phyloP scores from a whole-genome alignment of 345 rosid species.

The Moricandia moricandioides region DNA sequence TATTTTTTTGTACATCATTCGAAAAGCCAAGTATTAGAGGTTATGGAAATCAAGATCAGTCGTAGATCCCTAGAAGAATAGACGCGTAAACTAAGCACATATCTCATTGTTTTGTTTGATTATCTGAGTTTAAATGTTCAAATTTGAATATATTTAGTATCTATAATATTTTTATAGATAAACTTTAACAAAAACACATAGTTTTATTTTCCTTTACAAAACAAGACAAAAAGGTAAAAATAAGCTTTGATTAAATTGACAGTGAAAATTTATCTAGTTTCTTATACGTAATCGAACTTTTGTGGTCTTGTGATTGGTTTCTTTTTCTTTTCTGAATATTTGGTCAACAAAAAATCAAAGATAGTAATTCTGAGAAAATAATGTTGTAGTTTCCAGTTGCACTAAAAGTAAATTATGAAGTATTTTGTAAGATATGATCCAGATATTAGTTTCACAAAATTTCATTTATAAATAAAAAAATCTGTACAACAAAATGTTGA shows the following conservation, averaged over 20 bases:
- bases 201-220: background rate
- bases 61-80: background rate
- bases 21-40: background rate
- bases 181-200: background rate
- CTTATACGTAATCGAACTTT: background rate
- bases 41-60: background rate
- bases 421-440: background rate
- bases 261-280: too few relatives aligned
- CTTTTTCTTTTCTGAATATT: background rate
- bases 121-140: too few relatives aligned
- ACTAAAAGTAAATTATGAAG: too few relatives aligned
- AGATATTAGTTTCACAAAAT: too few relatives aligned
- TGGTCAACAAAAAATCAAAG: background rate
- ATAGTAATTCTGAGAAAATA: background rate
- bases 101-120: background rate
- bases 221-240: background rate
- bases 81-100: background rate
- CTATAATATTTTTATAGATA: background rate
- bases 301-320: background rate
- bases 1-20: background rate
- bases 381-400: background rate
- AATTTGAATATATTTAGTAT: too few relatives aligned
- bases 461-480: background rate
- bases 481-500: background rate
- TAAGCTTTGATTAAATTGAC: background rate